Evolutionary conservation across 306 rosid species (phyloP).

Genomic region (Castanea crenata): DNA sequence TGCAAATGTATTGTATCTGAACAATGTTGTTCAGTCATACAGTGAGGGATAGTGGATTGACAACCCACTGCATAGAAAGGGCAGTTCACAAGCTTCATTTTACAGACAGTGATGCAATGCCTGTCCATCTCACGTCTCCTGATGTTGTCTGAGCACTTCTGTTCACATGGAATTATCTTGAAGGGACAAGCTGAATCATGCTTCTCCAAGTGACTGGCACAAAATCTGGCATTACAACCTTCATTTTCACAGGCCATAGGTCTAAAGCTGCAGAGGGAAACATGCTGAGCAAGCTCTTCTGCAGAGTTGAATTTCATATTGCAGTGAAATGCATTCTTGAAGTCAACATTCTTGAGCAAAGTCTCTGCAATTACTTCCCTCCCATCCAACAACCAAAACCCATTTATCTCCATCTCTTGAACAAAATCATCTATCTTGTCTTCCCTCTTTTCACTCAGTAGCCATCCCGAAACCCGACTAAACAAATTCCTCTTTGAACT

Average conservation of each 20-base stretch:
- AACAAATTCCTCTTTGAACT: conserved; percentile 64
- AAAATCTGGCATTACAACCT: conserved; percentile 65
- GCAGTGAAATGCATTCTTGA: conserved; percentile 59
- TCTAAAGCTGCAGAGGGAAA: conserved; percentile 48
- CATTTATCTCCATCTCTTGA: conserved; percentile 71
- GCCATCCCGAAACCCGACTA: conserved; percentile 70
- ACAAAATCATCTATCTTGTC: conserved; percentile 82
- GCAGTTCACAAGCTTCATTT: conserved; percentile 86
- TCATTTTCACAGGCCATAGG: conserved; percentile 48
- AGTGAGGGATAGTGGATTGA: conserved; percentile 50
- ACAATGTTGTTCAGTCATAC: conserved; percentile 54
- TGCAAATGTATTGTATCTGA: conserved; percentile 51
- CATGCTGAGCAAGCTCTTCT: conserved; percentile 56
- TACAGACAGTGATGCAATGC: conserved; percentile 80
- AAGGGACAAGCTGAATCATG: conserved; percentile 80
- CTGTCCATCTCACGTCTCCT: conserved; percentile 92
- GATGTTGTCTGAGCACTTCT: conserved; percentile 52
- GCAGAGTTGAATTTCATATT: conserved; percentile 37
- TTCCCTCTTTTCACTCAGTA: conserved; percentile 77
- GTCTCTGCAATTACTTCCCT: conserved; percentile 50
- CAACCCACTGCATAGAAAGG: conserved; percentile 80
- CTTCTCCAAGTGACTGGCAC: conserved; percentile 46
- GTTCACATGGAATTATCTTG: conserved; percentile 79
- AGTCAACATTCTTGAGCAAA: conserved; percentile 73
- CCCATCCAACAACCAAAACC: conserved; percentile 68